Evolutionary conservation across 176 grass and related monocot genomes (phyloP).

Genomic region (Cenchrus purpureus): DNA sequence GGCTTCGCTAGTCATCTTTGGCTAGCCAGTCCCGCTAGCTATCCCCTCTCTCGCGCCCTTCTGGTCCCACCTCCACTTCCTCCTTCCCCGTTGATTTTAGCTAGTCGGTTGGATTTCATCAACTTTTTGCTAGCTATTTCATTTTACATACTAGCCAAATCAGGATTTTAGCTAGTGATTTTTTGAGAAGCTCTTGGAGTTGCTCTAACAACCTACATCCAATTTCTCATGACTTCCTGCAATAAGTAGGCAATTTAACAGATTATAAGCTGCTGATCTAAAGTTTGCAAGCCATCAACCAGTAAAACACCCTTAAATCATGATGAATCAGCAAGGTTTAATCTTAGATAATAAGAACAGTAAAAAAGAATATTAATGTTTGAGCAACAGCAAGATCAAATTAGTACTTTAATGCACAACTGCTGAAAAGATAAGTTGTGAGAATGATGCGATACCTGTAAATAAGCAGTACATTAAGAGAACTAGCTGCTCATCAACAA

Average conservation of each 20-base stretch:
- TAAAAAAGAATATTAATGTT: not conserved
- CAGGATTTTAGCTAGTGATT: too few relatives aligned
- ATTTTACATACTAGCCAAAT: too few relatives aligned
- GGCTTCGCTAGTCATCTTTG: too few relatives aligned
- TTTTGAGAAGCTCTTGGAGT: too few relatives aligned
- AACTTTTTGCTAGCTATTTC: too few relatives aligned
- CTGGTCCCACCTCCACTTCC: too few relatives aligned
- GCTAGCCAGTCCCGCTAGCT: too few relatives aligned
- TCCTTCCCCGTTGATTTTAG: too few relatives aligned
- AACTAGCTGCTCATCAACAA: slow-evolving; percentile 87
- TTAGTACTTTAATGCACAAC: not conserved
- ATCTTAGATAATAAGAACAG: slow-evolving; percentile 1
- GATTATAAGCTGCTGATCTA: not conserved
- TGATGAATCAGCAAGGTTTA: not conserved
- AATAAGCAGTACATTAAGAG: slow-evolving; percentile 85
- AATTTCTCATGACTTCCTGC: not conserved
- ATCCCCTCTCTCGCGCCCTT: too few relatives aligned
- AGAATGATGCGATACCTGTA: slow-evolving; percentile 64
- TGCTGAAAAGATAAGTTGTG: slow-evolving; percentile 4
- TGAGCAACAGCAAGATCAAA: not conserved
- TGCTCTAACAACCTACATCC: not conserved
- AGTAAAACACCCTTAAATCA: slow-evolving; percentile 17
- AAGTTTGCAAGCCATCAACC: slow-evolving; percentile 15
- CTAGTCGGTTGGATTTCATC: too few relatives aligned
- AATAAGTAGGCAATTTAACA: not conserved